Base-by-base conservation (phyloP, 1,284 basidiomycete genomes). In the Sutorius eximius region DNA sequence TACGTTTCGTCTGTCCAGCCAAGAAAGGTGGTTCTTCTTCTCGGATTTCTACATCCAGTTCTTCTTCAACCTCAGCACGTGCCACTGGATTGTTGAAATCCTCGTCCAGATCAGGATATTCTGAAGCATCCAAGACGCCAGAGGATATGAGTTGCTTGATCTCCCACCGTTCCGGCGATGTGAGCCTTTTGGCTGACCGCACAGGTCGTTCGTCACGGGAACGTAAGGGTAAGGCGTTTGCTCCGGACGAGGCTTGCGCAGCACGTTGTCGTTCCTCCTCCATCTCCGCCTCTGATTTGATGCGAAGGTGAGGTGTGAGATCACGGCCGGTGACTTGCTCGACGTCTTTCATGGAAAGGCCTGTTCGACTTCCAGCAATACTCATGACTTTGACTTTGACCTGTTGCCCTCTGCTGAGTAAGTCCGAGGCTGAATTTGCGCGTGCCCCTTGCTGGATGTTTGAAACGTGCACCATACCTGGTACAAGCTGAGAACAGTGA, bases 141-240 rank as follows among this genome's bases (percentile, higher is more conserved):
- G 94, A 97, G 0, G 97, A 93, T 58, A 99, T 98, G 56, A 99
- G 84, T 72, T 99, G 97, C 72, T 98, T 98, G 72, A 99, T 93
- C 76, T 99, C 97, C 93, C 96, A 99, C 22, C 97, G 85, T 72
- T 99, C 97, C 0, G 97, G 97, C 27, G 93, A 95, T 1, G 96
- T 96, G 53, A 99, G 76, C 16, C 97, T 85, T 70, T 96, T 96
- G 2, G 93, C 93, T 16, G 89, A 91, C 22, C 89, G 80, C 16
- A 84, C 78, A 34, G 72, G 80, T 16, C 69, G 77, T 45, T 82
- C 80, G 48, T 82, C 81, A 54, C 76, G 76, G 16, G 80, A 76
- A 42, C 79, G 79, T 43, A 86, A 77, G 48, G 82, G 90, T 53
- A 87, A 75, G 46, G 83, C 83, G 64, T 88, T 94, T 54, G 85